phyloP scores from a whole-genome alignment of 257 asterid genomes.

The Rubia yunnanensis region DNA sequence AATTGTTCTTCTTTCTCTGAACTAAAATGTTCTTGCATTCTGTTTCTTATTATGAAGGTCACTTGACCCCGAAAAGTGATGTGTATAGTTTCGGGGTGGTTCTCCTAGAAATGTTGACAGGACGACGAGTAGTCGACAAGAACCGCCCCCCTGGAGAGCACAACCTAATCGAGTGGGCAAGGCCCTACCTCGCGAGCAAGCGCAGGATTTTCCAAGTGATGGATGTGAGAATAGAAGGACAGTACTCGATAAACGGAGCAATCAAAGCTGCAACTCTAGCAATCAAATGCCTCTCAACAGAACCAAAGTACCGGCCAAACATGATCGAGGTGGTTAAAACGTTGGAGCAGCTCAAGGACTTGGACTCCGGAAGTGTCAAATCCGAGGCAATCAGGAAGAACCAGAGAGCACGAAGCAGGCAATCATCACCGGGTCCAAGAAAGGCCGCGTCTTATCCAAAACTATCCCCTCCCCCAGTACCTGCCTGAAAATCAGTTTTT shows the following conservation, averaged over 20 bases:
- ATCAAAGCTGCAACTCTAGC: slow-evolving; percentile 27
- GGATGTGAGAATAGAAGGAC: slow-evolving; percentile 40
- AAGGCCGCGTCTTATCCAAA: slow-evolving; percentile 42
- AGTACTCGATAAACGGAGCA: slow-evolving; percentile 29
- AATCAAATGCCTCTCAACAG: slow-evolving; percentile 24
- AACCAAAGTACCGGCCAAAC: slow-evolving; percentile 33
- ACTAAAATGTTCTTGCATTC: not conserved
- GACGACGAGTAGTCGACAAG: slow-evolving; percentile 34
- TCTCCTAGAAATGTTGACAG: slow-evolving; percentile 38
- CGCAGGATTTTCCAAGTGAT: slow-evolving; percentile 27
- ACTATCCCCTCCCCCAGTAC: slow-evolving; percentile 34
- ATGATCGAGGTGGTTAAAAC: slow-evolving; percentile 31
- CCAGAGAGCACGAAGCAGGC: slow-evolving; percentile 15
- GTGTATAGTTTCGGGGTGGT: slow-evolving; percentile 42
- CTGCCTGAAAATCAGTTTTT: slow-evolving; percentile 16
- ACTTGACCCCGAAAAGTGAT: slow-evolving; percentile 35
- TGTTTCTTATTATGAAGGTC: slow-evolving; percentile 27
- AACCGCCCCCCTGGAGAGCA: slow-evolving; percentile 36
- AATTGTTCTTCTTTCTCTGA: not conserved
- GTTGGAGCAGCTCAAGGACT: slow-evolving; percentile 27
- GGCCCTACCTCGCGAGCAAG: slow-evolving; percentile 31
- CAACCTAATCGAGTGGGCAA: slow-evolving; percentile 40
- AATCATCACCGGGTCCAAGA: slow-evolving; percentile 20
- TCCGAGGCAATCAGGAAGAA: slow-evolving; percentile 32
- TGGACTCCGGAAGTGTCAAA: slow-evolving; percentile 31